phyloP scores from a whole-genome alignment of 257 asterid genomes.

The Solanum appendiculatum region DNA sequence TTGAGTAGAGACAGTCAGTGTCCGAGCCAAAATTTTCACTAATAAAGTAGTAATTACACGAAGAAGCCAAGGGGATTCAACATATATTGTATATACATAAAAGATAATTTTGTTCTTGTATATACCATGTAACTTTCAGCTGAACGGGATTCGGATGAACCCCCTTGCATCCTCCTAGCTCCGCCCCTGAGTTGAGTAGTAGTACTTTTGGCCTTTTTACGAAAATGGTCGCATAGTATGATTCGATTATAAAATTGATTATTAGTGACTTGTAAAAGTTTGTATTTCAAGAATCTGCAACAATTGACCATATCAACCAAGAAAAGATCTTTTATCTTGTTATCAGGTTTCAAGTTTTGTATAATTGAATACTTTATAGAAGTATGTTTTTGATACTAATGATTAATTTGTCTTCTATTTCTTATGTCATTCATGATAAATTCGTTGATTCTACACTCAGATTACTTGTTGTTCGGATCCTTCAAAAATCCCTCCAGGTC shows the following conservation, averaged over 20 bases:
- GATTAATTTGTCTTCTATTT: not conserved
- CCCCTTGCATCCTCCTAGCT: not conserved
- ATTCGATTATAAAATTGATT: not conserved
- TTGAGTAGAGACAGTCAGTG: not conserved
- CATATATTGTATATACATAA: not conserved
- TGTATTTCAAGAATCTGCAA: not conserved
- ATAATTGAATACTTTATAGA: not conserved
- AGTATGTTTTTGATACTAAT: not conserved
- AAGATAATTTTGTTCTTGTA: not conserved
- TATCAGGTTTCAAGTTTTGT: not conserved
- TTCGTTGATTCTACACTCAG: not conserved
- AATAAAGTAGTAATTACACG: not conserved
- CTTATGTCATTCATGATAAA: not conserved
- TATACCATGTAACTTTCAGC: not conserved
- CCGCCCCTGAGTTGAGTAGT: not conserved
- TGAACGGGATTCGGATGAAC: not conserved
- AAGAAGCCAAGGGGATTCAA: not conserved
- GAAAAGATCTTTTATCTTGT: not conserved
- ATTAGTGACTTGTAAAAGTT: not conserved
- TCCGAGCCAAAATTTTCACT: not conserved
- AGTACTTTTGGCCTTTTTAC: not conserved
- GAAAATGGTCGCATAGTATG: not conserved
- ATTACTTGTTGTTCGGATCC: not conserved
- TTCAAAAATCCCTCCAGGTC: not conserved
- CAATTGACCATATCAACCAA: not conserved